Conservation (phyloP, 805 yeast genomes). For the Suhomyces pyralidae region DNA sequence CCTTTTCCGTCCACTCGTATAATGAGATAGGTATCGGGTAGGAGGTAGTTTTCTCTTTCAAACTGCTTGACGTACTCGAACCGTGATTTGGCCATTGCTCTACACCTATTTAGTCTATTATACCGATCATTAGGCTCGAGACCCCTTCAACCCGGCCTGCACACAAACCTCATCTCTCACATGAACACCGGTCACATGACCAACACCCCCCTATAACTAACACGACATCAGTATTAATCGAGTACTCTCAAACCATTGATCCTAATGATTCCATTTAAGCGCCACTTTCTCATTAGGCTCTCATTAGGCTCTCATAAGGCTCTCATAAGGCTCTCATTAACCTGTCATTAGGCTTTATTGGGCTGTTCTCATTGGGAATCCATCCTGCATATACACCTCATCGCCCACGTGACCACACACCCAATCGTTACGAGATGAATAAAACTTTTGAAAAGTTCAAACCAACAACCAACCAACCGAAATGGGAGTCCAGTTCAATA, state of each 20-base stretch:
- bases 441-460: background rate
- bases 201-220: too few species aligned
- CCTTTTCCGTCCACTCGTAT: slow-evolving; percentile 92
- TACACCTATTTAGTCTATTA: too few species aligned
- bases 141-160: background rate
- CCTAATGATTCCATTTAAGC: too few species aligned
- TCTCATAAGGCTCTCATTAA: too few species aligned
- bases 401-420: slow-evolving; percentile 9
- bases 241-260: too few species aligned
- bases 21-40: slow-evolving; percentile 80
- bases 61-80: slow-evolving; percentile 84
- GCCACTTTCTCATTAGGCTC: too few species aligned
- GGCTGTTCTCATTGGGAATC: too few species aligned
- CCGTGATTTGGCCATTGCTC: slow-evolving; percentile 73
- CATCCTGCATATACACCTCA: background rate
- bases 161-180: background rate
- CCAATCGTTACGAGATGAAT: background rate
- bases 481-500: slow-evolving; percentile 62
- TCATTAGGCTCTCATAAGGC: too few species aligned
- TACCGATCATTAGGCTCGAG: background rate
- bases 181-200: too few species aligned
- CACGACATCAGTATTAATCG: too few species aligned
- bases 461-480: background rate
- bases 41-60: slow-evolving; percentile 67
- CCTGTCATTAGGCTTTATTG: too few species aligned